Conservation (phyloP, 192 early-diverging fungal species). For the Lobosporangium transversale region DNA sequence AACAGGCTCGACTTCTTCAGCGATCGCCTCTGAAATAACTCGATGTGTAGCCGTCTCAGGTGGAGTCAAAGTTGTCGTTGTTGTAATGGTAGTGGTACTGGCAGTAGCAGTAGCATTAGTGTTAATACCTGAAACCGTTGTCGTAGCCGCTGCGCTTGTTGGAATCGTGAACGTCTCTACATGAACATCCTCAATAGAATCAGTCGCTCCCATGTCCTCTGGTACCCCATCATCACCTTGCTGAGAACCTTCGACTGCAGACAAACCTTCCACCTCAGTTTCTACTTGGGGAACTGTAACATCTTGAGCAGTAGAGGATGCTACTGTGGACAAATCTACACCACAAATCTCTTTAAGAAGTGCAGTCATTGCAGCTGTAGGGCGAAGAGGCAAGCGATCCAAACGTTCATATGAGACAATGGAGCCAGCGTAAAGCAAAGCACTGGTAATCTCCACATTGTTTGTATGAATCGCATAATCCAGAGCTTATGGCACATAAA, state of each 20-base stretch:
- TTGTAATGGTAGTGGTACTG: not conserved
- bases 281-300: slow-evolving; percentile 7
- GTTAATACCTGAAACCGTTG: too few species aligned
- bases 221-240: not conserved
- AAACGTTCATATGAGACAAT: slow-evolving; percentile 38
- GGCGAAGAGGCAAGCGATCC: slow-evolving; percentile 16
- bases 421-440: slow-evolving; percentile 34
- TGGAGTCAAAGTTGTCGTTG: not conserved
- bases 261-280: not conserved
- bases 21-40: slow-evolving; percentile 3
- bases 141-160: too few species aligned
- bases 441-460: slow-evolving; percentile 37
- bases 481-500: slow-evolving; percentile 16
- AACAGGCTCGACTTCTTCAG: slow-evolving; percentile 2
- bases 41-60: not conserved
- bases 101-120: too few species aligned
- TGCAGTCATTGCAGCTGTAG: slow-evolving; percentile 16
- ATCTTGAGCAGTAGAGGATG: not conserved
- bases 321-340: slow-evolving; percentile 14
- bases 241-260: not conserved
- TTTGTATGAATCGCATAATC: slow-evolving; percentile 50
- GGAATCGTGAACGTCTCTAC: not conserved
- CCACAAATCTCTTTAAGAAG: slow-evolving; percentile 28
- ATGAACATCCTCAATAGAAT: not conserved
- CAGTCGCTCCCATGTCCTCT: too few species aligned